Evolutionary conservation across 495 filamentous ascomycete genomes (phyloP).

Genomic region (Neohortaea acidophila): DNA sequence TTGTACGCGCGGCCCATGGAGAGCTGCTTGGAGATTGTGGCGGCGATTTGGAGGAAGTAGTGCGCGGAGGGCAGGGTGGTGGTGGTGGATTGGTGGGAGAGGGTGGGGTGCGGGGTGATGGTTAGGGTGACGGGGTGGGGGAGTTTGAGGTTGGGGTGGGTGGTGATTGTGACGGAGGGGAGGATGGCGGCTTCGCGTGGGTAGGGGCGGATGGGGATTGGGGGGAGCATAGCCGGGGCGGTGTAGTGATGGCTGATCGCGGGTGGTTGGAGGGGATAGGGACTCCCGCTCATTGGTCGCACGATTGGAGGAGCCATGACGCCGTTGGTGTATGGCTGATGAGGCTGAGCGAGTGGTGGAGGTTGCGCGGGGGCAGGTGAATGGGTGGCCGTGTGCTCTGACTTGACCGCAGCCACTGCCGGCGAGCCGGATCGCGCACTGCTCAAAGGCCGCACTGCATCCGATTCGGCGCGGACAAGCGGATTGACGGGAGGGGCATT

Average conservation of each 20-base stretch:
- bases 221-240: constrained; percentile 7
- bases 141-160: constrained; percentile 46
- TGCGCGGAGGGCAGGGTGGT: constrained; percentile 48
- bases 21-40: constrained; percentile 35
- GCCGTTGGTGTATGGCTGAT: constrained; percentile 9
- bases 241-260: constrained; percentile 13
- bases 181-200: constrained; percentile 19
- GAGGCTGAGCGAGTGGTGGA: constrained; percentile 19
- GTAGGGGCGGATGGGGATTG: constrained; percentile 11
- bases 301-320: constrained; percentile 29
- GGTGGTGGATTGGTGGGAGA: constrained; percentile 52
- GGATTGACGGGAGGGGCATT: constrained; percentile 17
- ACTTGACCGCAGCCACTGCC: constrained; percentile 15
- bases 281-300: constrained; percentile 25
- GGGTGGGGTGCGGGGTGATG: constrained; percentile 43
- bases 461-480: constrained; percentile 15
- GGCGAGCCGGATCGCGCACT: constrained; percentile 17
- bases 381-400: constrained; percentile 22
- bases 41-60: constrained; percentile 48
- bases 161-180: constrained; percentile 37
- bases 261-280: constrained; percentile 17
- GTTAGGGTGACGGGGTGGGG: constrained; percentile 35
- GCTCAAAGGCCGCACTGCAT: constrained; percentile 10
- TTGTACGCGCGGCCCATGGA: constrained; percentile 46
- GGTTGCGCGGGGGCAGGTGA: constrained; percentile 20